A percentile compares a stretch with the other conserved stretches of the same genome.
Evolutionary conservation across 2,329 filamentous ascomycete genomes (phyloP).

Genomic region (Paecilomyces sp.): DNA sequence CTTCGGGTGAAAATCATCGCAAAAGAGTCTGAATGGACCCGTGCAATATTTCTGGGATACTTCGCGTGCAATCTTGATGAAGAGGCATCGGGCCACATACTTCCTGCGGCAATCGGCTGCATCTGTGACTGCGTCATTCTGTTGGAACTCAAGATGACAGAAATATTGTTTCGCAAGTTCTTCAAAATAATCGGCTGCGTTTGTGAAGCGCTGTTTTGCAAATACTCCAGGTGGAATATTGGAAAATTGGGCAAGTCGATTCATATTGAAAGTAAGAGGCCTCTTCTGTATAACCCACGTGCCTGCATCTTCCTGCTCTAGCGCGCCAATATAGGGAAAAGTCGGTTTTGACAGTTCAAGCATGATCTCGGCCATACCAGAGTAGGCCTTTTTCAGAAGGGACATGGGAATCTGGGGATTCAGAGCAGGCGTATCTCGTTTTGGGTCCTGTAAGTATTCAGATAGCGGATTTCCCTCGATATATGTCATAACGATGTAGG

Average conservation of each 20-base stretch:
- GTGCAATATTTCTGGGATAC: conserved; percentile 10
- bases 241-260: conserved; percentile 17
- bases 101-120: conserved; percentile 18
- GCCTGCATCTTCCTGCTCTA: conserved; percentile 1
- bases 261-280: conserved; percentile 18
- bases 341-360: conserved; percentile 17
- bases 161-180: conserved; percentile 18
- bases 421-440: conserved; percentile 8
- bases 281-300: conserved; percentile 1
- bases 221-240: conserved; percentile 12
- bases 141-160: conserved; percentile 18
- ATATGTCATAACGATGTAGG: conserved; percentile 19
- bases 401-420: conserved; percentile 10
- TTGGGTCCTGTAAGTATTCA: conserved; percentile 14
- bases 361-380: conserved; percentile 16
- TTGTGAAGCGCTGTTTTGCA: conserved; percentile 10
- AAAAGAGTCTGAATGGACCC: conserved; percentile 19
- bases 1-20: conserved; percentile 22
- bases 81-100: conserved; percentile 18
- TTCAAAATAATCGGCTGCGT: conserved; percentile 19
- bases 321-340: conserved; percentile 18
- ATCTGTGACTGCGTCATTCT: conserved; percentile 18
- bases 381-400: conserved; percentile 16
- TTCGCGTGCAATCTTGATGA: conserved; percentile 13
- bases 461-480: conserved; percentile 17